These are phyloP conservation scores for Sphagnurus paluster DNA, from an alignment of 1,284 basidiomycete species.

Conservation along the genomic window DNA sequence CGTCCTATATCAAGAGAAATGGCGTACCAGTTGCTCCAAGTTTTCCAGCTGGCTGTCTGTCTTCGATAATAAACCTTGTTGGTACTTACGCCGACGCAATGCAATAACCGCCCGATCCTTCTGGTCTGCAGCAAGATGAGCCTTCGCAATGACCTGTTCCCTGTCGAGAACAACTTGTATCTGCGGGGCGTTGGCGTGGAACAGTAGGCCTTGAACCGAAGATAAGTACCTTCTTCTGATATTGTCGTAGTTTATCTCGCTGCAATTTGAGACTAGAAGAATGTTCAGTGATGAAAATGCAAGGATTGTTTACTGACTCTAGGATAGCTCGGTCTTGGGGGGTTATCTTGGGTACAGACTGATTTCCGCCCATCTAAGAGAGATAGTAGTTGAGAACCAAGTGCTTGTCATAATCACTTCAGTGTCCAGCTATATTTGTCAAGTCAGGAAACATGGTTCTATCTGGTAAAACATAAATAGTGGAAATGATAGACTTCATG, in stretches of 20 bases:
- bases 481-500: too few species aligned
- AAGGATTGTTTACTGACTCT: slow-evolving; percentile 62
- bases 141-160: slow-evolving; percentile 88
- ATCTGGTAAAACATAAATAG: too few species aligned
- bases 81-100: slow-evolving; percentile 89
- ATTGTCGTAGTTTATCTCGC: slow-evolving; percentile 93
- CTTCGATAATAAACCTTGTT: slow-evolving; percentile 83
- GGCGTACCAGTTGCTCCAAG: slow-evolving; percentile 84
- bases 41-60: slow-evolving; percentile 91
- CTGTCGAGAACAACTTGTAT: slow-evolving; percentile 85
- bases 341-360: slow-evolving; percentile 88
- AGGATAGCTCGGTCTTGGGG: slow-evolving; percentile 91
- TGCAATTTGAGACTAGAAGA: slow-evolving; percentile 82
- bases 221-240: slow-evolving; percentile 81
- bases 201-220: background rate
- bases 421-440: too few species aligned
- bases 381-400: slow-evolving; percentile 8
- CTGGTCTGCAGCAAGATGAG: slow-evolving; percentile 78
- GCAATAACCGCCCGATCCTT: slow-evolving; percentile 88
- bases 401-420: background rate
- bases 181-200: slow-evolving; percentile 40
- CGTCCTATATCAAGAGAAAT: background rate
- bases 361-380: slow-evolving; percentile 63
- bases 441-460: too few species aligned
- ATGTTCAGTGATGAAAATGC: background rate